phyloP scores from a whole-genome alignment of 441 rosid genomes.

The Jatropha multifida region DNA sequence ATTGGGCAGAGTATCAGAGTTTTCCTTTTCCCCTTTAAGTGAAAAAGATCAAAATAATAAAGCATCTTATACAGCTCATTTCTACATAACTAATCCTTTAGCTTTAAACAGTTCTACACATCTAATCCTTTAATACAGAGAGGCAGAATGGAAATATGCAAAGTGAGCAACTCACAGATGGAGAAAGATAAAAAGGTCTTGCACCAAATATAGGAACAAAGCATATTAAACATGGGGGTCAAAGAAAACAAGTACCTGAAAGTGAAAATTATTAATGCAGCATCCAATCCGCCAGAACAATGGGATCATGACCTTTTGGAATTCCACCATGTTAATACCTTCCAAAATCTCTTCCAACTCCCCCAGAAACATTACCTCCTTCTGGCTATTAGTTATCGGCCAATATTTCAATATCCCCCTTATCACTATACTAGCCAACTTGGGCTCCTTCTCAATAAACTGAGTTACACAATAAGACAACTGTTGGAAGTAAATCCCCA shows the following conservation, averaged over 20 bases:
- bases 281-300: constrained; percentile 73
- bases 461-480: constrained; percentile 70
- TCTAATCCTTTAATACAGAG: neutral
- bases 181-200: neutral
- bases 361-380: constrained; percentile 85
- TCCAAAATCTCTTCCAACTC: constrained; percentile 88
- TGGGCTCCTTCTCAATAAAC: constrained; percentile 80
- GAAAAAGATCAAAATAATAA: neutral
- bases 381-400: constrained; percentile 86
- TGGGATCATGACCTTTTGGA: constrained; percentile 72
- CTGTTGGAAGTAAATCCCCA: constrained; percentile 79
- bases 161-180: neutral
- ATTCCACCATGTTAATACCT: constrained; percentile 63
- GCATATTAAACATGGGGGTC: neutral
- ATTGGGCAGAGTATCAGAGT: neutral
- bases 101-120: neutral
- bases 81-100: neutral
- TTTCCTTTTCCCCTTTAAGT: neutral
- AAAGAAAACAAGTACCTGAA: constrained; percentile 54
- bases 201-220: neutral
- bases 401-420: constrained; percentile 76
- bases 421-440: constrained; percentile 60
- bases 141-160: neutral
- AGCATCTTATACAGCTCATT: neutral
- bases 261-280: constrained; percentile 81